Evolutionary conservation across 2,329 filamentous ascomycete genomes (phyloP).

Genomic region (Ustulina deusta): DNA sequence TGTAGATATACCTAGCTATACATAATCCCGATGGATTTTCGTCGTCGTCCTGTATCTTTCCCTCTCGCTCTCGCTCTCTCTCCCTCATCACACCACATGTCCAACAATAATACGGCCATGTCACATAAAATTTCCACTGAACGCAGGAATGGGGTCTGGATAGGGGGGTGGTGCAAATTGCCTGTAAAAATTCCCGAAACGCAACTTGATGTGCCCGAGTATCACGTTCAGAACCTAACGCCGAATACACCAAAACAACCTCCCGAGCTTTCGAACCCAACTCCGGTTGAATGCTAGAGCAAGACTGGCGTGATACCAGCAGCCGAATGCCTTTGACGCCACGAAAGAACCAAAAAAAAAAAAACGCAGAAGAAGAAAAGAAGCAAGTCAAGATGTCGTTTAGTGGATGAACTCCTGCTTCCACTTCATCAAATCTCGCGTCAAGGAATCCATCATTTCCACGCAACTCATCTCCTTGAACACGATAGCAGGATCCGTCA

Average conservation of each 20-base stretch:
- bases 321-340: conserved; percentile 38
- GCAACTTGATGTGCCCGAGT: conserved; percentile 10
- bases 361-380: conserved; percentile 1
- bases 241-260: conserved; percentile 23
- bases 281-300: conserved; percentile 44
- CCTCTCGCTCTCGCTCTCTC: no score
- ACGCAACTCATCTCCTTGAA: conserved; percentile 83
- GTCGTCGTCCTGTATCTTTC: conserved; percentile 3
- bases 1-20: conserved; percentile 13
- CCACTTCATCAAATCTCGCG: conserved; percentile 84
- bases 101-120: neutral
- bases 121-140: neutral
- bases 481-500: conserved; percentile 52
- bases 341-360: neutral
- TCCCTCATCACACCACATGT: neutral
- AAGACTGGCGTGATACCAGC: conserved; percentile 39
- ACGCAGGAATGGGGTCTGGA: neutral
- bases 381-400: conserved; percentile 38
- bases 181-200: conserved; percentile 1
- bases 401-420: conserved; percentile 74
- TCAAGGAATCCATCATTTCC: conserved; percentile 92
- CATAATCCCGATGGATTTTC: conserved; percentile 1
- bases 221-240: conserved; percentile 25
- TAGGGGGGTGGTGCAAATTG: neutral
- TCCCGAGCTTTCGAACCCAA: conserved; percentile 34